Base-by-base conservation (phyloP, 2,329 filamentous ascomycete species). In the Chrysosporium keratinophilum region DNA sequence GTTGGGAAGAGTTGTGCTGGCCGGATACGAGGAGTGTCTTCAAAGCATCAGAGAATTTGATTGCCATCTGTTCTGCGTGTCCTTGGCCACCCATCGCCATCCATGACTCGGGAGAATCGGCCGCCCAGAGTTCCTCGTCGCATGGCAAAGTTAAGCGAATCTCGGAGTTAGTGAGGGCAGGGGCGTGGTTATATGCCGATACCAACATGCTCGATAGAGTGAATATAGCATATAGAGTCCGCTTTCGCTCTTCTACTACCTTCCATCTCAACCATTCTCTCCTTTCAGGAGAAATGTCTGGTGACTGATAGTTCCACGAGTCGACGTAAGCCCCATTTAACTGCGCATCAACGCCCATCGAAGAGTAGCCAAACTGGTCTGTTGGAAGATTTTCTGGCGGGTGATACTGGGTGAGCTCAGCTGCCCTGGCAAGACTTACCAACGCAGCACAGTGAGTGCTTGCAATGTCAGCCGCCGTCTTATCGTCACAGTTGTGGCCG, bases 401-500 rank as follows among this genome's bases (percentile, higher is more conserved):
- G 56, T 71, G 54, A 54, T 70, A 63, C 58, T 67, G 77, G 17
- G 82, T 78, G 50, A 97, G 73, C 51, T 88, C 85, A n/a, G 91
- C 89, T 34, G 89, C 88, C 64, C 90, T 85, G 3, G 91, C 89
- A 50, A 98, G 80, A 66, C 88, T 95, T 51, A 96, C 88, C 41
- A 98, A 74, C 17, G 90, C 88, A 6, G 89, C 87, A 66, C 88
- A 94, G 66, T 97, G 91, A 1, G 87, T 95, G 58, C 85, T 90
- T 1, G 91, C 91, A 63, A 95, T 94, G 66, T 96, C 89, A 56
- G 87, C 88, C 19, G 88, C 86, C 52, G 83, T 84, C 72, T 94
- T 91, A 67, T 97, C 91, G 37, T 87, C 88, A 66, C 89, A 95
- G 61, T 95, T 94, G 68, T 96, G 88, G 12, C 91, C 91, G 66